Conservation (phyloP, 441 rosid genomes). For the Syzygium syzygioides region DNA sequence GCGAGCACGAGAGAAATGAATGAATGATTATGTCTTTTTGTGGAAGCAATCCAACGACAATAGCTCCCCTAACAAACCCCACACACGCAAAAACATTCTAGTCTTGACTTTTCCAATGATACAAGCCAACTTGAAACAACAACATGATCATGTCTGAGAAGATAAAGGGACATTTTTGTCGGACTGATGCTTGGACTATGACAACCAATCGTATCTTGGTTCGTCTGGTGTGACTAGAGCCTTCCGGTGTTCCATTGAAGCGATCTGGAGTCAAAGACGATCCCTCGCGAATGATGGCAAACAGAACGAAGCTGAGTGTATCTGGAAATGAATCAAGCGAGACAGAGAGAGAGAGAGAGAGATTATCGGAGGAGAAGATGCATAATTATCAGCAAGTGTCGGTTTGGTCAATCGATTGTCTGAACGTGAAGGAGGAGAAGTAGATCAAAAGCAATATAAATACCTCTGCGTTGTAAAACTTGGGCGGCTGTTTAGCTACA, state of each 20-base stretch:
- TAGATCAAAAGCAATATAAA: neutral
- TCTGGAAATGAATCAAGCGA: slow-evolving; percentile 20
- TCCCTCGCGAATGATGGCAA: slow-evolving; percentile 48
- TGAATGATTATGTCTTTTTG: neutral
- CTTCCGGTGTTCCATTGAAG: neutral
- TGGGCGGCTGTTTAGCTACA: slow-evolving; percentile 47
- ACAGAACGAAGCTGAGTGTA: slow-evolving; percentile 68
- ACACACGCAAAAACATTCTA: neutral
- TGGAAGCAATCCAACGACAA: neutral
- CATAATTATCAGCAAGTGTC: neutral
- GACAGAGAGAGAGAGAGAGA: neutral
- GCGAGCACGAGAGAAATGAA: neutral
- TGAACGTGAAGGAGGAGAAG: neutral
- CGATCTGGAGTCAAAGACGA: neutral
- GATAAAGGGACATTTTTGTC: neutral
- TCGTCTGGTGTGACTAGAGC: neutral
- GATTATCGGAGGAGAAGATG: neutral
- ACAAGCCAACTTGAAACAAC: neutral
- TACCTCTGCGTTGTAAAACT: slow-evolving; percentile 67
- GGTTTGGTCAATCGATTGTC: neutral
- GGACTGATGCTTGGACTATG: neutral
- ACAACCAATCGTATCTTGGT: neutral
- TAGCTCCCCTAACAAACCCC: neutral
- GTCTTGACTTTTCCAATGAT: neutral
- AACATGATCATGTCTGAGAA: neutral